Conservation (phyloP, 768 basidiomycete genomes). For the Paxillus rubicundulus region DNA sequence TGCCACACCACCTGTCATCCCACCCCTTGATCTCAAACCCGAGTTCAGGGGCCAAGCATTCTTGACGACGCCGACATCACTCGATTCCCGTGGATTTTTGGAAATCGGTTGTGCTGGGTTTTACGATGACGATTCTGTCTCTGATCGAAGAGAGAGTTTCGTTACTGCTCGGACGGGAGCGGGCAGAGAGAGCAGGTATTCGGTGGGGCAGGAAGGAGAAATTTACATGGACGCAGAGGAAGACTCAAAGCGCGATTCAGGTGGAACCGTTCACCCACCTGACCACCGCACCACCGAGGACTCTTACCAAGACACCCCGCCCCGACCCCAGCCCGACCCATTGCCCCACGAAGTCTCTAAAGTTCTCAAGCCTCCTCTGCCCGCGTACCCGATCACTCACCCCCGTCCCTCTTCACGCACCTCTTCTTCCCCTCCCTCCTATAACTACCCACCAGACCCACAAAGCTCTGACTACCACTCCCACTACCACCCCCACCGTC, state of each 20-base stretch:
- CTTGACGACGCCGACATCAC: constrained; percentile 27
- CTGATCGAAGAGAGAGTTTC: constrained; percentile 56
- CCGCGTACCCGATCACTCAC: constrained; percentile 12
- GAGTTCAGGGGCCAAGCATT: constrained; percentile 43
- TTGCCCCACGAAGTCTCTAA: constrained; percentile 4
- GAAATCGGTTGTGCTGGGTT: constrained; percentile 22
- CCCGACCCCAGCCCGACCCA: background rate
- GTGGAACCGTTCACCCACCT: constrained; percentile 22
- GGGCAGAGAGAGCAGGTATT: constrained; percentile 31
- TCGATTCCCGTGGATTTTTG: constrained; percentile 18
- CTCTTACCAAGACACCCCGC: constrained; percentile 1
- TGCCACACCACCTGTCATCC: constrained; percentile 47
- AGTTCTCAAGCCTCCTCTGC: constrained; percentile 20
- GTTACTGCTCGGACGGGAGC: constrained; percentile 42
- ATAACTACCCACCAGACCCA: constrained; percentile 16
- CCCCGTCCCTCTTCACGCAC: constrained; percentile 16
- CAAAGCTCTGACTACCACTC: constrained; percentile 18
- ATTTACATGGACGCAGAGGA: constrained; percentile 26
- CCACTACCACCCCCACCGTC: constrained; percentile 16
- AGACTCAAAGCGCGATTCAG: constrained; percentile 19
- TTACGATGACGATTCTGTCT: constrained; percentile 42
- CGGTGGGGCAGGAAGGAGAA: constrained; percentile 25
- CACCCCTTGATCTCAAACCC: constrained; percentile 58
- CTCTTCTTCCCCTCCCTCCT: constrained; percentile 26
- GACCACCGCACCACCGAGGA: constrained; percentile 19